phyloP scores from a whole-genome alignment of 2,329 filamentous ascomycete species.

The Setomelanomma holmii region DNA sequence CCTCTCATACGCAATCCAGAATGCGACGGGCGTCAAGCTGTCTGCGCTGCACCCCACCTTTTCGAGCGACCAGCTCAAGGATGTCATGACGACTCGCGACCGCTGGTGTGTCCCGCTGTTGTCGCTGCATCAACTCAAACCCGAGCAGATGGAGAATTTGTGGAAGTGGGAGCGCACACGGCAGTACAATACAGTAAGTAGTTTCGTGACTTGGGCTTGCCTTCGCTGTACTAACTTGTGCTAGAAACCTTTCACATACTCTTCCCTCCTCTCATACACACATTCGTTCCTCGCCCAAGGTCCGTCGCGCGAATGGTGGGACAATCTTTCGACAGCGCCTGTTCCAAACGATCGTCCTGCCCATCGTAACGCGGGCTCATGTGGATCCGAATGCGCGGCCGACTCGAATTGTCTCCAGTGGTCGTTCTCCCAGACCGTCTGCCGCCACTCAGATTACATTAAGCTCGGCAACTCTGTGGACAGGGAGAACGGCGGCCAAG shows the following conservation, averaged over 20 bases:
- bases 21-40: constrained; percentile 44
- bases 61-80: constrained; percentile 58
- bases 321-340: constrained; percentile 42
- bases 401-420: constrained; percentile 46
- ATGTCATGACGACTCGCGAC: constrained; percentile 48
- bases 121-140: constrained; percentile 47
- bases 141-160: constrained; percentile 58
- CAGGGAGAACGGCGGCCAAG: constrained; percentile 40
- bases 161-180: constrained; percentile 57
- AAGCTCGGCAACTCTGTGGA: constrained; percentile 44
- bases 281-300: constrained; percentile 42
- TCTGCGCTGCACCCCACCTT: constrained; percentile 49
- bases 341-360: constrained; percentile 45
- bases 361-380: constrained; percentile 41
- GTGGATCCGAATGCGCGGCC: constrained; percentile 43
- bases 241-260: constrained; percentile 48
- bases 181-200: constrained; percentile 40
- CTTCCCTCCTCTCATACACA: constrained; percentile 47
- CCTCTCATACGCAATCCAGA: constrained; percentile 47
- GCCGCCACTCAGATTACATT: constrained; percentile 47
- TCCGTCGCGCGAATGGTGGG: constrained; percentile 44
- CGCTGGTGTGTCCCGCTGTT: constrained; percentile 55
- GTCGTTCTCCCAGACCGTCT: constrained; percentile 47
- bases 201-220: not conserved
- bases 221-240: constrained; percentile 11